phyloP scores from a whole-genome alignment of 2,329 filamentous ascomycete genomes.

The Gyromitra esculenta region DNA sequence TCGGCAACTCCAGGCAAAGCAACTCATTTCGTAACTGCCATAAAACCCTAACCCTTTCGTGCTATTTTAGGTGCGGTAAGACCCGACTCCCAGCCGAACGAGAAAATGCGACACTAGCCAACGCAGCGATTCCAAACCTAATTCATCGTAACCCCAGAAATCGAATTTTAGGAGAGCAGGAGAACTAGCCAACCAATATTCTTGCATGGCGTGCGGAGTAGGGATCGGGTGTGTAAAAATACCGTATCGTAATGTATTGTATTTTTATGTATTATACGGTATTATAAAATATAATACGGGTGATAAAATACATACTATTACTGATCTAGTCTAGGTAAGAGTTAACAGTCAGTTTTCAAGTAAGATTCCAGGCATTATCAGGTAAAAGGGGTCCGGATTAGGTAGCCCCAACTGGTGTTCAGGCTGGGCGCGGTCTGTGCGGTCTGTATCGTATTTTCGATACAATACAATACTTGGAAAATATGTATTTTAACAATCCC shows the following conservation, averaged over 20 bases:
- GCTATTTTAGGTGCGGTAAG: neutral
- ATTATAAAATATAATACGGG: too few species aligned
- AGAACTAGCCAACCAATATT: neutral
- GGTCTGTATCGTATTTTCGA: slow-evolving; percentile 6
- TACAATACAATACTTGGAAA: too few species aligned
- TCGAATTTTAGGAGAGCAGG: neutral
- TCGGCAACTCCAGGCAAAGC: slow-evolving; percentile 8
- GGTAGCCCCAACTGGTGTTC: neutral
- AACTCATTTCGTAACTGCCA: neutral
- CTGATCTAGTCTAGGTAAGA: neutral
- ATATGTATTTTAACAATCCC: too few species aligned
- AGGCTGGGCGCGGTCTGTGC: neutral
- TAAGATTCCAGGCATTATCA: neutral
- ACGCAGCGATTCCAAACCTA: slow-evolving; percentile 28
- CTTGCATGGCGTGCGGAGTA: too few species aligned
- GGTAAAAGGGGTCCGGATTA: neutral
- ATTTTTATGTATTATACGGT: too few species aligned
- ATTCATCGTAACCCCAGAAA: neutral
- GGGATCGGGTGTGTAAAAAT: neutral
- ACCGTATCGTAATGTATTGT: neutral
- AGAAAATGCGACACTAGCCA: slow-evolving; percentile 33
- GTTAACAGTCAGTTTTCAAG: neutral
- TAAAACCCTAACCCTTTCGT: slow-evolving; percentile 32
- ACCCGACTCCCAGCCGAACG: neutral
- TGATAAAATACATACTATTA: too few species aligned